A percentile compares a stretch with the other conserved stretches of the same genome.
These are phyloP conservation scores for Sequoia sempervirens DNA, from an alignment of 75 land plant species.

Conservation along the genomic window DNA sequence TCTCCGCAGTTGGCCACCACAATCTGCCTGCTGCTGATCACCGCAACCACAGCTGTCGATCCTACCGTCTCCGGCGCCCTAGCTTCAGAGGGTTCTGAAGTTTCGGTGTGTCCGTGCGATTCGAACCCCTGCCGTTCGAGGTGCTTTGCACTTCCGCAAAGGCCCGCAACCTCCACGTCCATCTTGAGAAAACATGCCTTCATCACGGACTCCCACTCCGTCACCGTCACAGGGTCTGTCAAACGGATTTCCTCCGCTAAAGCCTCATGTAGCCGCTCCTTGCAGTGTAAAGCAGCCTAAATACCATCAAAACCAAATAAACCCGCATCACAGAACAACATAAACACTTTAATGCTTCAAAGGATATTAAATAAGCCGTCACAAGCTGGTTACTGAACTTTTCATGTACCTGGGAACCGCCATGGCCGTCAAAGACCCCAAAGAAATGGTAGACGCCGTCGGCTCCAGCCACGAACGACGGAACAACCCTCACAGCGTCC, in stretches of 20 bases:
- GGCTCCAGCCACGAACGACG: slow-evolving; percentile 18
- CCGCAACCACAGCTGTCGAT: slow-evolving; percentile 77
- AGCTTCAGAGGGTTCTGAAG: neutral
- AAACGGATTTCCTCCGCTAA: slow-evolving; percentile 46
- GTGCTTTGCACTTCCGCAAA: slow-evolving; percentile 8
- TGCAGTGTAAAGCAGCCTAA: slow-evolving; percentile 70
- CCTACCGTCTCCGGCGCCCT: slow-evolving; percentile 48
- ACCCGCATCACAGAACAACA: neutral
- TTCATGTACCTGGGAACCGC: slow-evolving; percentile 42
- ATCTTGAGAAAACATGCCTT: slow-evolving; percentile 53
- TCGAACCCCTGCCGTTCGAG: slow-evolving; percentile 31
- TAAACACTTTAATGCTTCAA: too few relatives aligned
- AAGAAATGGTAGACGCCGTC: slow-evolving; percentile 34
- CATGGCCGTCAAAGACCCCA: slow-evolving; percentile 63
- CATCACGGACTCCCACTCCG: slow-evolving; percentile 46
- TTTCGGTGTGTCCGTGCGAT: slow-evolving; percentile 16
- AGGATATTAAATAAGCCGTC: neutral
- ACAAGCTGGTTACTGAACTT: neutral
- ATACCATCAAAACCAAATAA: neutral
- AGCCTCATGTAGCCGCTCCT: slow-evolving; percentile 53
- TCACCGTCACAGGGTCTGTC: neutral
- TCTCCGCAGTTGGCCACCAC: slow-evolving; percentile 90
- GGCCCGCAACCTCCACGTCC: slow-evolving; percentile 56
- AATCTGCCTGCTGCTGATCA: slow-evolving; percentile 43
- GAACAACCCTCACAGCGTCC: slow-evolving; percentile 59